phyloP scores from a whole-genome alignment of 108 stramenopile genomes.

The Pseudonitzschia pungens region DNA sequence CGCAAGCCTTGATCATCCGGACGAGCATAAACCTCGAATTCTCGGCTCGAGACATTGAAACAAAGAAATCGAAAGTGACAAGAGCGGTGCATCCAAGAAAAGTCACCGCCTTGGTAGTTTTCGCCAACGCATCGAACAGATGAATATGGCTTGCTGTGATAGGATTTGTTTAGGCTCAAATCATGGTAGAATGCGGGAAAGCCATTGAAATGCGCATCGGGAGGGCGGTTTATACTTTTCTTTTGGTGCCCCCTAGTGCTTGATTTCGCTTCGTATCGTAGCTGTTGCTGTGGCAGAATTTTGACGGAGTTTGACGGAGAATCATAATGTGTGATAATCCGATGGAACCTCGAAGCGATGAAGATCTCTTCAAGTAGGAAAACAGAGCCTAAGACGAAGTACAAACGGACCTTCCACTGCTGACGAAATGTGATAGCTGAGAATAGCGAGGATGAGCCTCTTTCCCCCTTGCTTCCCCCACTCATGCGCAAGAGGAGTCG shows the following conservation, averaged over 20 bases:
- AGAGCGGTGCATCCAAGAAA: constrained; percentile 37
- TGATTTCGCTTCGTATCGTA: not conserved
- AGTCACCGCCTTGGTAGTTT: constrained; percentile 20
- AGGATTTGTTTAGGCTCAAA: constrained; percentile 15
- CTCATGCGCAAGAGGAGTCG: too few species aligned
- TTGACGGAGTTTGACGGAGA: not conserved
- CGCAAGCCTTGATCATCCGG: constrained; percentile 14
- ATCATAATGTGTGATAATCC: not conserved
- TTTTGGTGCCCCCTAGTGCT: not conserved
- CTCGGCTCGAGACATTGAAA: constrained; percentile 26
- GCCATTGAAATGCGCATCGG: constrained; percentile 31
- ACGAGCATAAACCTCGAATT: constrained; percentile 32
- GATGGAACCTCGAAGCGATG: not conserved
- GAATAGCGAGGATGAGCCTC: not conserved
- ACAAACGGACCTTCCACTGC: not conserved
- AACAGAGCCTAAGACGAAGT: constrained; percentile 4
- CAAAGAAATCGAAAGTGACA: constrained; percentile 49
- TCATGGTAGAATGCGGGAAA: constrained; percentile 32
- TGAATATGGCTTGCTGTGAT: constrained; percentile 27
- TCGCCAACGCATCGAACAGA: constrained; percentile 40
- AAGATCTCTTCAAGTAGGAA: not conserved
- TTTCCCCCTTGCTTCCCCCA: not conserved
- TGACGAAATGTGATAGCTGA: not conserved
- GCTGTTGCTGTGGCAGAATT: not conserved
- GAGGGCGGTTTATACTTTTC: not conserved